Evolutionary conservation across 2,329 filamentous ascomycete species (phyloP), one percentile per base, ranked within the genome.

Genomic region (Colletotrichum somersetense): DNA sequence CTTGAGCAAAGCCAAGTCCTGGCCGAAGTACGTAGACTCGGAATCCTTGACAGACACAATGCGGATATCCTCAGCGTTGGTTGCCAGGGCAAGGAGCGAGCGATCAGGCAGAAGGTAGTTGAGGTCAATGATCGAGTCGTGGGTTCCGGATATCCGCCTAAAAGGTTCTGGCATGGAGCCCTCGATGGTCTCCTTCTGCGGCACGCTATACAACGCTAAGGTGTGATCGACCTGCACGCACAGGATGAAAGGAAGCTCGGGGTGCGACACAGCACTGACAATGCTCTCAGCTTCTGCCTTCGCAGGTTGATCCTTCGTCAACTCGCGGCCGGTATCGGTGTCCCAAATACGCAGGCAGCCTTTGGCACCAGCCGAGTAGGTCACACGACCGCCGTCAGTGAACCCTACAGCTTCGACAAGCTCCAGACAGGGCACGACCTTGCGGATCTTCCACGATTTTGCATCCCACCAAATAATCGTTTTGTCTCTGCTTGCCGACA

Each of bases 101-200:
- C 89, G 90, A 77, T 97, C 92, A 0, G 91, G 89, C 1, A 96
- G 90, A 66, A 98, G 86, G 77, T 96, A 98, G 40, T 92, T 93
- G 44, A 99, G 85, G 79, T 99, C 97, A 76, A 99, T 98, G 64
- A 99, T 95, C 80, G 99, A 96, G 80, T 99, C 97, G 80, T 98
- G 95, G 8, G 96, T 98, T 65, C 96, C 97, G 5, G 96, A 97
- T 75, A 99, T 97, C 56, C 94, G 90, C 75, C 93, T 90, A 56
- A 93, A 87, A 0, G 83, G 93, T 78, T 82, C 84, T 77, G 79
- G 86, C 42, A 71, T 53, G 0, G 62, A 14, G 1, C 53, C 73
- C n/a, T 59, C 59, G 10, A 65, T 62, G 55, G 80, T 75, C 14
- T 80, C 78, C 71, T 83, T 82, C 66, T 76, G 88, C 61, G 78